A percentile compares a stretch with the other conserved stretches of the same genome.
phyloP scores from a whole-genome alignment of 1,284 basidiomycete genomes.

The Trichosporon sp. region DNA sequence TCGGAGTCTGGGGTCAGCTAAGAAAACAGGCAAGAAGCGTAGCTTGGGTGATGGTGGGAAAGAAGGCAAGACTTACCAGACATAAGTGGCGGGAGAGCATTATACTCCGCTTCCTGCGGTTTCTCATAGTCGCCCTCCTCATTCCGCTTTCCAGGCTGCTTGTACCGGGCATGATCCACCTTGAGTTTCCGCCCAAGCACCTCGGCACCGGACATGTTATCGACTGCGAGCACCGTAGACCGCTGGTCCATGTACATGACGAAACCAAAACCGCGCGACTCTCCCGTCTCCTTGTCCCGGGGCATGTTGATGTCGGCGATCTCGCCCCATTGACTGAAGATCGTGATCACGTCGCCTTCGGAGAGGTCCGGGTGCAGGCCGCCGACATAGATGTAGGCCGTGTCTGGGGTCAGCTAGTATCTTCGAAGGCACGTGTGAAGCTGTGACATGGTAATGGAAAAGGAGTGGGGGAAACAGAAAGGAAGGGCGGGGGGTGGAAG shows the following conservation, averaged over 20 bases:
- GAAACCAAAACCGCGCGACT: conserved; percentile 89
- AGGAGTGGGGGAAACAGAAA: neutral
- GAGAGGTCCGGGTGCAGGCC: conserved; percentile 83
- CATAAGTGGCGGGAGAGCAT: conserved; percentile 74
- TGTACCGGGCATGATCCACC: conserved; percentile 93
- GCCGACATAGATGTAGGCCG: conserved; percentile 91
- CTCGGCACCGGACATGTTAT: conserved; percentile 90
- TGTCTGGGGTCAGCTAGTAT: conserved; percentile 63
- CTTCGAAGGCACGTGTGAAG: too few species aligned
- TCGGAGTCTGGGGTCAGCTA: conserved; percentile 34
- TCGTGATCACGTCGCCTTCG: conserved; percentile 95
- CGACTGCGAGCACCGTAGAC: conserved; percentile 92
- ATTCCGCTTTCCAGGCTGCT: conserved; percentile 76
- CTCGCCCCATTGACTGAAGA: conserved; percentile 97
- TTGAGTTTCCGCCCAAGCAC: conserved; percentile 82
- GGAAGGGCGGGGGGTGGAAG: too few species aligned
- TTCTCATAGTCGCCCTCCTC: conserved; percentile 89
- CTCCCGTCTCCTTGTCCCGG: conserved; percentile 85
- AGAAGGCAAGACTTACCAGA: conserved; percentile 62
- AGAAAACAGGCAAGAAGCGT: neutral
- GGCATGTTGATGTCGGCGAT: conserved; percentile 94
- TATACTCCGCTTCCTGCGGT: conserved; percentile 77
- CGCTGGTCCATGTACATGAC: conserved; percentile 99
- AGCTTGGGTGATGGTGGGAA: neutral
- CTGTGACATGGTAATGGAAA: too few species aligned